phyloP scores from a whole-genome alignment of 176 grass and related monocot species.

The Olyra latifolia region DNA sequence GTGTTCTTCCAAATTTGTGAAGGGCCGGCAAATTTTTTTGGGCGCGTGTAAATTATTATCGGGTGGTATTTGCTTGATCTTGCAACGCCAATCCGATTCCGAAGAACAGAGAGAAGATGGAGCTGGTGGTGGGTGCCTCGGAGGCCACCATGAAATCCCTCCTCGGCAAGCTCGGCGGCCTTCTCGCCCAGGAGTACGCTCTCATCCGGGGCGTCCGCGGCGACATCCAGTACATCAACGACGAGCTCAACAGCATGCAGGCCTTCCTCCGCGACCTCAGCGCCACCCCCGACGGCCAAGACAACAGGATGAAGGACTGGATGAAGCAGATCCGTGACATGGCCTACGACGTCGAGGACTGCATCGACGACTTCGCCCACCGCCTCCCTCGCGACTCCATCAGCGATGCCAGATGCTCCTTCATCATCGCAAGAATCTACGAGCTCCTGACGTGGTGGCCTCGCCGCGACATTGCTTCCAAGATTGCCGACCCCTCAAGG shows the following conservation, averaged over 20 bases:
- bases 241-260: neutral
- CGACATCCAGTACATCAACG: conserved; percentile 5
- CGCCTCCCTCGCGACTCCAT: neutral
- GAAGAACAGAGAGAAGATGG: neutral
- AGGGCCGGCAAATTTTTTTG: too few relatives aligned
- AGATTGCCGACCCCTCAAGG: neutral
- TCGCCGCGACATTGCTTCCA: neutral
- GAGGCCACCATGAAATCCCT: neutral
- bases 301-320: conserved; percentile 18
- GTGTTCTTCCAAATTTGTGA: too few relatives aligned
- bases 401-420: neutral
- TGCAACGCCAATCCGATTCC: neutral
- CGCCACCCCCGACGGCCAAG: neutral
- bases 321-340: conserved; percentile 32
- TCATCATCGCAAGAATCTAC: neutral
- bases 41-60: too few relatives aligned
- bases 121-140: neutral
- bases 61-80: neutral
- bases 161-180: neutral
- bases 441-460: conserved; percentile 14
- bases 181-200: conserved; percentile 14
- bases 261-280: neutral
- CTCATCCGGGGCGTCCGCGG: neutral
- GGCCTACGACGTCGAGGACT: conserved; percentile 7
- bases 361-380: conserved; percentile 10